These are phyloP conservation scores for Psilocybe cubensis DNA, from an alignment of 768 basidiomycete species.

Conservation along the genomic window DNA sequence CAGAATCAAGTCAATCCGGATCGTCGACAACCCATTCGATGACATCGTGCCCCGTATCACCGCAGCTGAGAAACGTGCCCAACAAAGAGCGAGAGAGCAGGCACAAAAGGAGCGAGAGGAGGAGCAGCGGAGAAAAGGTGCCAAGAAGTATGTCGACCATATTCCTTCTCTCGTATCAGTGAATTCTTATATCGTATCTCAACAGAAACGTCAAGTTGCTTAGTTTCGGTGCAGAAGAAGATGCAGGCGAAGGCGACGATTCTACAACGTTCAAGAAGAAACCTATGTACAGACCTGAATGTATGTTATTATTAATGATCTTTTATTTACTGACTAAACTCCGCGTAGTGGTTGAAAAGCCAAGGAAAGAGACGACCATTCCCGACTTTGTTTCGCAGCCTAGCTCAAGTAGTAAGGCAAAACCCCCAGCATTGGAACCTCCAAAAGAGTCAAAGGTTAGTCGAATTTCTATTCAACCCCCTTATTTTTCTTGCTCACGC, in stretches of 20 bases:
- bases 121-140: slow-evolving; percentile 67
- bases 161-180: background rate
- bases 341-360: slow-evolving; percentile 40
- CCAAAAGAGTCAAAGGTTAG: slow-evolving; percentile 19
- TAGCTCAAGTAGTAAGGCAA: slow-evolving; percentile 19
- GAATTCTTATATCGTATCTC: background rate
- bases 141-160: slow-evolving; percentile 74
- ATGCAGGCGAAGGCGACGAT: slow-evolving; percentile 63
- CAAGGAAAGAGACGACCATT: slow-evolving; percentile 29
- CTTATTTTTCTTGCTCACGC: background rate
- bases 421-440: slow-evolving; percentile 6
- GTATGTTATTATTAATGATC: slow-evolving; percentile 49
- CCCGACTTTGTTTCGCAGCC: slow-evolving; percentile 45
- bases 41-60: slow-evolving; percentile 98
- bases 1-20: slow-evolving; percentile 82
- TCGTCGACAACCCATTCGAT: slow-evolving; percentile 92
- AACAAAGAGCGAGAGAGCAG: slow-evolving; percentile 79
- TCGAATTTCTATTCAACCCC: background rate
- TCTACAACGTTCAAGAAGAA: slow-evolving; percentile 70
- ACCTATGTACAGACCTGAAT: slow-evolving; percentile 79
- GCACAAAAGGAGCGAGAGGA: slow-evolving; percentile 82
- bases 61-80: slow-evolving; percentile 85
- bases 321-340: slow-evolving; percentile 3
- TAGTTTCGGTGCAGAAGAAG: slow-evolving; percentile 83
- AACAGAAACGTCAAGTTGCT: slow-evolving; percentile 85